A percentile compares a stretch with the other conserved stretches of the same genome.
These are phyloP conservation scores for Metschnikowia rubicola DNA, from an alignment of 805 yeast species.

Conservation along the genomic window DNA sequence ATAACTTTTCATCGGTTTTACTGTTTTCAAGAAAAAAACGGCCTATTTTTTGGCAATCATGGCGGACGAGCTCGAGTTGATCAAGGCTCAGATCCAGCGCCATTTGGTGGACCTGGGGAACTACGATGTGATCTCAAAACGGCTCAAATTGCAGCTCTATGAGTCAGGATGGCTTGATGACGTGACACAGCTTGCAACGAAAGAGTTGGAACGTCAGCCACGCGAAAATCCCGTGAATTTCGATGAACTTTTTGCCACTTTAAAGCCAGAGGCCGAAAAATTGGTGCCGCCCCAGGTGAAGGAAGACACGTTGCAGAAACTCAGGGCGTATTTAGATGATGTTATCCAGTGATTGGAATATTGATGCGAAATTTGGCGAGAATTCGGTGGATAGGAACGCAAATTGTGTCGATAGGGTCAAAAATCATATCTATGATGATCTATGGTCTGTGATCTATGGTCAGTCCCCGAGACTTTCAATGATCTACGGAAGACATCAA, in stretches of 20 bases:
- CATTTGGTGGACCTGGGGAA: conserved; percentile 74
- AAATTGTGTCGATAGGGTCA: no score
- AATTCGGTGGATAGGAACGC: no score
- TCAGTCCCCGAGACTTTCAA: no score
- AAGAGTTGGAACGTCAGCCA: conserved; percentile 39
- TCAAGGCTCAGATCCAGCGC: conserved; percentile 63
- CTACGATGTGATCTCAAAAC: conserved; percentile 68
- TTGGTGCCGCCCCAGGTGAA: conserved; percentile 68
- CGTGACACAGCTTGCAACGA: conserved; percentile 55
- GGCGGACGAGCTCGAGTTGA: conserved; percentile 34
- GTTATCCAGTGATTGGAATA: conserved; percentile 1
- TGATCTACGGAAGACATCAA: no score
- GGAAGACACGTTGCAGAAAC: conserved; percentile 53
- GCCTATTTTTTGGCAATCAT: neutral
- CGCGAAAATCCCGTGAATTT: conserved; percentile 45
- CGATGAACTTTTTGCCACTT: conserved; percentile 44
- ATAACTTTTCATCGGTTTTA: no score
- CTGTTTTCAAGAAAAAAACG: neutral
- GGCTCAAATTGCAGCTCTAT: conserved; percentile 59
- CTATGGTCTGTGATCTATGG: no score
- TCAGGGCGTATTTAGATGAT: conserved; percentile 55
- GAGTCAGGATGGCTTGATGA: conserved; percentile 87
- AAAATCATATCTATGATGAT: no score
- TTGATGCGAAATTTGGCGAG: no score
- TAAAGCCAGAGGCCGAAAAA: conserved; percentile 67